Conservation (phyloP, 2,329 filamentous ascomycete species). For the Lachnellula willkommii region DNA sequence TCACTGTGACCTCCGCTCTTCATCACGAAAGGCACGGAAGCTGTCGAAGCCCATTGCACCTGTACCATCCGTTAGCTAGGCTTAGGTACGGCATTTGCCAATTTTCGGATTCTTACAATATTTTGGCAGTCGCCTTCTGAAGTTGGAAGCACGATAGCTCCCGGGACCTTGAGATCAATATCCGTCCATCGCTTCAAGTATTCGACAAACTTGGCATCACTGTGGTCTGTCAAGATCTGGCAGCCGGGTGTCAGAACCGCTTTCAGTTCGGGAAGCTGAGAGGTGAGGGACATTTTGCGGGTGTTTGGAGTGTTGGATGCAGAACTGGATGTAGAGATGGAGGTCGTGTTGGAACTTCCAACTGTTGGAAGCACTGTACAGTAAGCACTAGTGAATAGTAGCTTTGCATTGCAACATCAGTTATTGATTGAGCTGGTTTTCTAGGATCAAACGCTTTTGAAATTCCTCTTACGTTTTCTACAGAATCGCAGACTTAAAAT, state of each 20-base stretch:
- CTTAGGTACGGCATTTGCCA: too few relatives aligned
- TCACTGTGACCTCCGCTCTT: slow-evolving; percentile 26
- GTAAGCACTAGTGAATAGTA: too few relatives aligned
- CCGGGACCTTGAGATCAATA: slow-evolving; percentile 9
- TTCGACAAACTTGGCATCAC: slow-evolving; percentile 1
- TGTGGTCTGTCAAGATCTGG: background rate
- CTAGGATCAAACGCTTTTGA: too few relatives aligned
- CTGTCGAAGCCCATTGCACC: slow-evolving; percentile 5
- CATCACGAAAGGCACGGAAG: slow-evolving; percentile 19
- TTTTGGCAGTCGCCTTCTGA: slow-evolving; percentile 13
- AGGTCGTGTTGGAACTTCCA: background rate
- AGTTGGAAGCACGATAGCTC: slow-evolving; percentile 14
- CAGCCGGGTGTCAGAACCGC: background rate
- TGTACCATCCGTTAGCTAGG: background rate
- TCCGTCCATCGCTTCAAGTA: slow-evolving; percentile 13
- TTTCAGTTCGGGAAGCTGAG: background rate
- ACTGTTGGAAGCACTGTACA: too few relatives aligned
- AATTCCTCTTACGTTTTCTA: too few relatives aligned
- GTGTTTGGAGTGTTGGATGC: too few relatives aligned
- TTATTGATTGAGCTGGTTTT: too few relatives aligned
- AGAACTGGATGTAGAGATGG: background rate
- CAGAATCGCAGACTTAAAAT: too few relatives aligned
- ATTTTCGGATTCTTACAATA: background rate
- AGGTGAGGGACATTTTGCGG: background rate
- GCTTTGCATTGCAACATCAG: too few relatives aligned